These are phyloP conservation scores for Verruconis gallopava DNA, from an alignment of 2,329 filamentous ascomycete species.

Conservation along the genomic window DNA sequence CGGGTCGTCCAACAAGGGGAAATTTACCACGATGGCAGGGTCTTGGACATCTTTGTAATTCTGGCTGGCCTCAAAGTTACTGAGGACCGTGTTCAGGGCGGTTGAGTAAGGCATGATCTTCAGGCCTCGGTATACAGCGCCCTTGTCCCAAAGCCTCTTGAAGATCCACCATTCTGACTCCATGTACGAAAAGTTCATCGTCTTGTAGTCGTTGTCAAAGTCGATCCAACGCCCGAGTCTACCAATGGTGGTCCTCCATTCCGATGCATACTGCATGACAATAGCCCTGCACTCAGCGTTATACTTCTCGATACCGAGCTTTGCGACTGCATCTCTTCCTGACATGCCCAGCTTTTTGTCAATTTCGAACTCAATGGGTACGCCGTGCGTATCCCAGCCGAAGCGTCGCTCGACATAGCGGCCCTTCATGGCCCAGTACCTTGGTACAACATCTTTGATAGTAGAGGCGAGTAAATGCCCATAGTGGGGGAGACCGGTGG, in stretches of 20 bases:
- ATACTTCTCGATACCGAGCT: slow-evolving; percentile 78
- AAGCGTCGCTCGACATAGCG: slow-evolving; percentile 85
- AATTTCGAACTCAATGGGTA: slow-evolving; percentile 94
- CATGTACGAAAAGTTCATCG: slow-evolving; percentile 93
- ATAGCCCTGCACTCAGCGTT: slow-evolving; percentile 86
- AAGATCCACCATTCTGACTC: slow-evolving; percentile 96
- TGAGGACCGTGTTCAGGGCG: slow-evolving; percentile 74
- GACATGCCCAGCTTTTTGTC: slow-evolving; percentile 90
- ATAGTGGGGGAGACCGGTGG: slow-evolving; percentile 50
- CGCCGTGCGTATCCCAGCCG: slow-evolving; percentile 89
- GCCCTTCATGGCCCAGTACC: slow-evolving; percentile 97
- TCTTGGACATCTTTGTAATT: slow-evolving; percentile 92
- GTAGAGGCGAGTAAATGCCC: slow-evolving; percentile 78
- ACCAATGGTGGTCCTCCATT: slow-evolving; percentile 83
- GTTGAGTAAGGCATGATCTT: slow-evolving; percentile 94
- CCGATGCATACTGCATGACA: slow-evolving; percentile 77
- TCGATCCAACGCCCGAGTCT: slow-evolving; percentile 90
- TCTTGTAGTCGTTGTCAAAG: slow-evolving; percentile 98
- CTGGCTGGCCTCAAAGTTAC: slow-evolving; percentile 87
- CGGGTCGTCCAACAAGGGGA: slow-evolving; percentile 68
- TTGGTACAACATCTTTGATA: slow-evolving; percentile 92
- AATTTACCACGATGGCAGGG: slow-evolving; percentile 76
- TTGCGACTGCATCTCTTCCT: slow-evolving; percentile 72
- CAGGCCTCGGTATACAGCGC: slow-evolving; percentile 77
- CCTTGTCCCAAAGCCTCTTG: slow-evolving; percentile 84